Evolutionary conservation across 345 rosid genomes (phyloP).

Genomic region (Rubroshorea leprosula): DNA sequence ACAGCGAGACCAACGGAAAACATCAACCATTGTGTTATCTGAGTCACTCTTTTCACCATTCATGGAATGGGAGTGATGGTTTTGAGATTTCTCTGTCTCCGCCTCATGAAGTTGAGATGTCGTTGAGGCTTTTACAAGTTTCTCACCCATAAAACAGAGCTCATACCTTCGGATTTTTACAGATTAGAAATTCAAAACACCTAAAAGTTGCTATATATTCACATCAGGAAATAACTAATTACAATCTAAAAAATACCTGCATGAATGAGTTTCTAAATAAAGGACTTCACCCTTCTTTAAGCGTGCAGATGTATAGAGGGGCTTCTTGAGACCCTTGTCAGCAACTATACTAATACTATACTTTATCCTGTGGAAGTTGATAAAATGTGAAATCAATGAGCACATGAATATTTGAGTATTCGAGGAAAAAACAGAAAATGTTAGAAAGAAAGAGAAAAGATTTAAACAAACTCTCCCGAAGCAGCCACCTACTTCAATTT

Average conservation of each 20-base stretch:
- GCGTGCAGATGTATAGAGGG: conserved; percentile 92
- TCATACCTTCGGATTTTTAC: conserved; percentile 56
- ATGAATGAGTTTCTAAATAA: conserved; percentile 88
- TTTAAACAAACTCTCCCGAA: too few relatives aligned
- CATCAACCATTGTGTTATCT: conserved; percentile 59
- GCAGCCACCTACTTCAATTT: too few relatives aligned
- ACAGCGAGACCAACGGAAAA: conserved; percentile 91
- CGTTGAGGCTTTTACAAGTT: conserved; percentile 51
- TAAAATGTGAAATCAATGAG: conserved; percentile 10
- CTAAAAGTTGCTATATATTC: conserved; percentile 3
- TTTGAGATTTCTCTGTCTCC: conserved; percentile 62
- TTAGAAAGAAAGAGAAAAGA: conserved; percentile 23
- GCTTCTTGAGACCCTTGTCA: conserved; percentile 94
- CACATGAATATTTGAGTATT: not conserved
- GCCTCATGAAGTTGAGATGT: conserved; percentile 46
- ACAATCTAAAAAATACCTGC: conserved; percentile 49
- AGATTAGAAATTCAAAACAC: conserved; percentile 9
- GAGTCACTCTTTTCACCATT: conserved; percentile 71
- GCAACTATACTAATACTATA: conserved; percentile 95
- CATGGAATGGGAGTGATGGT: conserved; percentile 45
- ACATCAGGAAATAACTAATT: conserved; percentile 10
- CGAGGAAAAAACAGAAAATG: not conserved
- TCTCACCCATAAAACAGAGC: conserved; percentile 89
- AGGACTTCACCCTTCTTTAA: conserved; percentile 97
- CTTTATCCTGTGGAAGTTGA: conserved; percentile 60